Evolutionary conservation across 169 alveolate species (phyloP).

Genomic region (Plasmodium gaboni): DNA sequence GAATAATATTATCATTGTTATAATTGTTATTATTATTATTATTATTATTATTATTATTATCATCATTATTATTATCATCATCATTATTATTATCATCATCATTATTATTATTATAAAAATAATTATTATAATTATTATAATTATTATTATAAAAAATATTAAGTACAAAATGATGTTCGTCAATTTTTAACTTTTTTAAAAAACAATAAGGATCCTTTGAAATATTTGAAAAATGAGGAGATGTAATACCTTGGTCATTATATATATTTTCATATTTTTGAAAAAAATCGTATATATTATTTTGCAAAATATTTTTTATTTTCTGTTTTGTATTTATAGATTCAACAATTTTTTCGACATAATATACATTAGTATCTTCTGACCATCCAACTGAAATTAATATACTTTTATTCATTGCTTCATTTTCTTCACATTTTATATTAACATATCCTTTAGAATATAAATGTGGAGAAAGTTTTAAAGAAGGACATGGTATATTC

Average conservation of each 20-base stretch:
- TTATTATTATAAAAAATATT: conserved; percentile 30
- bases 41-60: too few relatives aligned
- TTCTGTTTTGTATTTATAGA: conserved; percentile 62
- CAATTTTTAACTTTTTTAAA: conserved; percentile 65
- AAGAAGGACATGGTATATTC: conserved; percentile 31
- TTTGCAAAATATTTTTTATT: conserved; percentile 34
- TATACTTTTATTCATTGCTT: conserved; percentile 31
- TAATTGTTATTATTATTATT: too few relatives aligned
- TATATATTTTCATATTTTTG: conserved; percentile 1
- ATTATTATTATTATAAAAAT: background rate
- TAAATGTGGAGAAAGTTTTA: conserved; percentile 38
- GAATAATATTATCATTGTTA: too few relatives aligned
- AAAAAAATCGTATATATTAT: conserved; percentile 13
- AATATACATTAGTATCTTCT: conserved; percentile 59
- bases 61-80: background rate
- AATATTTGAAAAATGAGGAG: conserved; percentile 5
- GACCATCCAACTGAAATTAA: conserved; percentile 71
- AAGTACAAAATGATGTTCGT: conserved; percentile 39
- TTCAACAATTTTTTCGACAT: conserved; percentile 64
- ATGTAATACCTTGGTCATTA: background rate
- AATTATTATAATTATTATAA: background rate
- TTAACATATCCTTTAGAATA: conserved; percentile 69
- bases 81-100: background rate
- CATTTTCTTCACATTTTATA: conserved; percentile 60
- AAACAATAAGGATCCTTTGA: conserved; percentile 21